Evolutionary conservation across 1,284 basidiomycete genomes (phyloP).

Genomic region (Tranzscheliella williamsii): DNA sequence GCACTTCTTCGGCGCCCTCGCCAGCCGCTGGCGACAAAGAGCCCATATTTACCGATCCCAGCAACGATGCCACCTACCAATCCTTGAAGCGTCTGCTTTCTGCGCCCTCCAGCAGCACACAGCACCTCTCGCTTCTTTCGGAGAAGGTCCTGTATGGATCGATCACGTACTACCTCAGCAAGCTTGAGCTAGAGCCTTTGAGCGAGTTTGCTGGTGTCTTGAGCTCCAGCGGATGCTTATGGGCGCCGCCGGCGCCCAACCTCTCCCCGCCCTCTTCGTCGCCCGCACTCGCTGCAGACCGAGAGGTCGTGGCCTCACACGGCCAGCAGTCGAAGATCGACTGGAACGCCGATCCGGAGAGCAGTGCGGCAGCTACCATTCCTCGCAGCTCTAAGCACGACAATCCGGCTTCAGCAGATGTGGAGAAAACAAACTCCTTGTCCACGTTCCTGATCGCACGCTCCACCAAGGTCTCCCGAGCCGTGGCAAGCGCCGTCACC

Average conservation of each 20-base stretch:
- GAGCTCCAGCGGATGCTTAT: constrained; percentile 45
- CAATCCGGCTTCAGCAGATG: not conserved
- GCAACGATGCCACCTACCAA: constrained; percentile 47
- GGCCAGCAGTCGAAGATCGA: not conserved
- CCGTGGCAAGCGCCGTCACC: constrained; percentile 40
- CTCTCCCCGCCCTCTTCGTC: not conserved
- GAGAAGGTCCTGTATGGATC: constrained; percentile 48
- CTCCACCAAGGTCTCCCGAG: constrained; percentile 35
- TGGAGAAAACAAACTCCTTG: constrained; percentile 9
- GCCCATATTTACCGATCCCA: constrained; percentile 32
- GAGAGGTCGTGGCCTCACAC: not conserved
- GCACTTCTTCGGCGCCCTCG: too few relatives aligned
- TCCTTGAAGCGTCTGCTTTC: constrained; percentile 49
- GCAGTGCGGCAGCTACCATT: not conserved
- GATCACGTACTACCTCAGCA: constrained; percentile 52
- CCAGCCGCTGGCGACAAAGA: too few relatives aligned
- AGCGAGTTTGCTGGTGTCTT: constrained; percentile 44
- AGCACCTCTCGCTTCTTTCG: constrained; percentile 49
- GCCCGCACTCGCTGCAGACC: not conserved
- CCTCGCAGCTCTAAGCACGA: not conserved
- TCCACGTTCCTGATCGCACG: constrained; percentile 33
- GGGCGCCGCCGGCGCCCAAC: constrained; percentile 34
- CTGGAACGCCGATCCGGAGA: not conserved
- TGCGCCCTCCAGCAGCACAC: constrained; percentile 44
- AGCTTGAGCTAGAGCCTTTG: constrained; percentile 40